These are phyloP conservation scores for Quercus dentata DNA, from an alignment of 306 rosid species.

Conservation along the genomic window DNA sequence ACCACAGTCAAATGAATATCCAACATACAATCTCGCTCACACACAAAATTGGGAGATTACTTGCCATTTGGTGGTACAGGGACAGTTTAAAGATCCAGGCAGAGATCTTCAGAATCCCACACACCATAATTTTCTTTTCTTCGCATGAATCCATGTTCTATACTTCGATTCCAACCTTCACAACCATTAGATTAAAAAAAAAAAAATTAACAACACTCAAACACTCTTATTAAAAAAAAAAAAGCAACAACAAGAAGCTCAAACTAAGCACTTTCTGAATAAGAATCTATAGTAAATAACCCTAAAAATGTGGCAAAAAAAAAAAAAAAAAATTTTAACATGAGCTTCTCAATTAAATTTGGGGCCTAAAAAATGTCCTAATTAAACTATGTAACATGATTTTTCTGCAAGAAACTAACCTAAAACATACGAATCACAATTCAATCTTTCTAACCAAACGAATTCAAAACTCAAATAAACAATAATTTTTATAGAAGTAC, in stretches of 20 bases:
- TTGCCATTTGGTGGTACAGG: conserved; percentile 98
- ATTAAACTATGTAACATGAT: too few species aligned
- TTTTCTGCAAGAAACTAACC: too few species aligned
- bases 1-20: not conserved
- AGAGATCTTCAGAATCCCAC: conserved; percentile 65
- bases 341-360: too few species aligned
- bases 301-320: too few species aligned
- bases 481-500: too few species aligned
- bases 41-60: conserved; percentile 25
- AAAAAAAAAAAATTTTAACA: too few species aligned
- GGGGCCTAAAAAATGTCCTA: too few species aligned
- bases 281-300: not conserved
- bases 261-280: not conserved
- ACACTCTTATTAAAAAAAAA: too few species aligned
- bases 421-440: too few species aligned
- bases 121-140: conserved; percentile 43
- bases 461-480: not conserved
- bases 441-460: too few species aligned
- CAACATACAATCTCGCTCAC: not conserved
- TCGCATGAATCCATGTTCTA: conserved; percentile 71
- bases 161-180: conserved; percentile 85
- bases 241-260: not conserved
- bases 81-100: conserved; percentile 72
- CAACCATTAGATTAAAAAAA: not conserved
- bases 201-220: conserved; percentile 8